Percentiles rank a stretch among this genome's conserved stretches.
Conservation (phyloP, 371 early-diverging fungal genomes). For the Actinomortierella wolfii region DNA sequence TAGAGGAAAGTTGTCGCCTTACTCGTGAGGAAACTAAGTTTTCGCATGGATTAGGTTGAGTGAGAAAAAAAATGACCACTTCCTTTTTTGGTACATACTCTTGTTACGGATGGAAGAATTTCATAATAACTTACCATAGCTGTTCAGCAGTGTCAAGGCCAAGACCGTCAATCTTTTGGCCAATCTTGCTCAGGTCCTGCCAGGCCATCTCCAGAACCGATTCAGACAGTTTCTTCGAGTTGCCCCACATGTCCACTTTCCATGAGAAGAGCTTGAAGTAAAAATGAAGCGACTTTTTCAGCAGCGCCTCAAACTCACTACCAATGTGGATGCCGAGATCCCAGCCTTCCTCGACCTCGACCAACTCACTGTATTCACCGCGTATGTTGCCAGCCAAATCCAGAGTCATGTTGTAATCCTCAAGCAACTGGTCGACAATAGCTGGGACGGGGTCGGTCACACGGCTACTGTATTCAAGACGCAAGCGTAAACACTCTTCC, state of each 20-base stretch:
- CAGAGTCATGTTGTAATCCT: slow-evolving; percentile 78
- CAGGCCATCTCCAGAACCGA: slow-evolving; percentile 86
- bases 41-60: not conserved
- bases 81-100: too few relatives aligned
- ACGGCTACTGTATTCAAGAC: slow-evolving; percentile 75
- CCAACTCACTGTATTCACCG: slow-evolving; percentile 67
- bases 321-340: slow-evolving; percentile 64
- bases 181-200: slow-evolving; percentile 73
- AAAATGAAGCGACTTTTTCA: slow-evolving; percentile 73
- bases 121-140: slow-evolving; percentile 61
- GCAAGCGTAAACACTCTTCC: slow-evolving; percentile 77
- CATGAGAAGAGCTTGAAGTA: slow-evolving; percentile 80
- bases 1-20: slow-evolving; percentile 42
- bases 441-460: slow-evolving; percentile 71
- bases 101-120: not conserved
- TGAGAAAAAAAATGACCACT: not conserved
- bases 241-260: slow-evolving; percentile 61
- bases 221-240: slow-evolving; percentile 62
- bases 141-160: slow-evolving; percentile 78
- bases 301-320: slow-evolving; percentile 69
- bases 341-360: slow-evolving; percentile 74
- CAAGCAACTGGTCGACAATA: slow-evolving; percentile 82
- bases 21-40: slow-evolving; percentile 44
- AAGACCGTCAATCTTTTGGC: slow-evolving; percentile 72
- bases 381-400: slow-evolving; percentile 75